phyloP scores from a whole-genome alignment of 768 basidiomycete species.

The Pleurotus djamor region DNA sequence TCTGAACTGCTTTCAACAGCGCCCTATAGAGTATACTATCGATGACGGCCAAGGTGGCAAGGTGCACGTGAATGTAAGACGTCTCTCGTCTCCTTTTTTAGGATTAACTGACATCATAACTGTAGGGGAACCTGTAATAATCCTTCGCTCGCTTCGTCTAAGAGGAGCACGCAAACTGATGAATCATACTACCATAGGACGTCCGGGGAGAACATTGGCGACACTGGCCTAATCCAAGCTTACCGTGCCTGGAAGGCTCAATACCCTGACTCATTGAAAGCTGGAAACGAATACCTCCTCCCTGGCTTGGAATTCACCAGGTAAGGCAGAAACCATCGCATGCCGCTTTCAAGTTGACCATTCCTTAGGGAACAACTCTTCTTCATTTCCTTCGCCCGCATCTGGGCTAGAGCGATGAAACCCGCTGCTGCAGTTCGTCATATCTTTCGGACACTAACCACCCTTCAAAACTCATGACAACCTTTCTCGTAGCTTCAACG shows the following conservation, averaged over 20 bases:
- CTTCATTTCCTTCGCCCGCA: conserved; percentile 86
- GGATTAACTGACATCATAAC: conserved; percentile 2
- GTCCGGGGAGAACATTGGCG: conserved; percentile 90
- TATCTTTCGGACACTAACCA: not conserved
- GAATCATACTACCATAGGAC: conserved; percentile 46
- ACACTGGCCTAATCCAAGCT: conserved; percentile 80
- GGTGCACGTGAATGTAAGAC: conserved; percentile 77
- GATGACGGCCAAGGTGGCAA: conserved; percentile 83
- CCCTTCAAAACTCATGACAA: not conserved
- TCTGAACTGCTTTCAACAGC: conserved; percentile 7
- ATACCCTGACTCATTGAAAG: conserved; percentile 52
- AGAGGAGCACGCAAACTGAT: conserved; percentile 10
- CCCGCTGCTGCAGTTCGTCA: conserved; percentile 66
- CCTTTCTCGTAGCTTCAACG: conserved; percentile 53
- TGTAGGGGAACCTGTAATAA: conserved; percentile 72
- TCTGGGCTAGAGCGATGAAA: conserved; percentile 85
- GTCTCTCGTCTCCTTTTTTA: not conserved
- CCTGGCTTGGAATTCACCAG: conserved; percentile 80
- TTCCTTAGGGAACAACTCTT: conserved; percentile 83
- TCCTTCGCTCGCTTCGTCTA: not conserved
- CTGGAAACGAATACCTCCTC: conserved; percentile 68
- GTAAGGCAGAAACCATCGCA: conserved; percentile 27
- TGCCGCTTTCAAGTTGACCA: conserved; percentile 4
- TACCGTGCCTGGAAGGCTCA: conserved; percentile 91
- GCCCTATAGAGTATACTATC: conserved; percentile 69